Evolutionary conservation across 257 asterid species (phyloP).

Genomic region (Plectranthus barbatus): DNA sequence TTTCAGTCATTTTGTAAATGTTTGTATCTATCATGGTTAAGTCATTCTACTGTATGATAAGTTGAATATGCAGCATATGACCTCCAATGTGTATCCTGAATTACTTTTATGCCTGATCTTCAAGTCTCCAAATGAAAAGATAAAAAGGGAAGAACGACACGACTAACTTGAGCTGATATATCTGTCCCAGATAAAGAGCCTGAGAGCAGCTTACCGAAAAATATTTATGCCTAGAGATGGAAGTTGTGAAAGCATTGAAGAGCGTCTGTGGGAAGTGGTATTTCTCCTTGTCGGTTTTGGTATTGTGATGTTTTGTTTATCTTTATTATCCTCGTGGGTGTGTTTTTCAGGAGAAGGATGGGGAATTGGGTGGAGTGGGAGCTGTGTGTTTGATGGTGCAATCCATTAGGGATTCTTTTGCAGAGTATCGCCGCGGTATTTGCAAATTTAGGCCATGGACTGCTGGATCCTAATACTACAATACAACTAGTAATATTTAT

Average conservation of each 20-base stretch:
- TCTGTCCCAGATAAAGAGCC: conserved; percentile 55
- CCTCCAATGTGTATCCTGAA: too few species aligned
- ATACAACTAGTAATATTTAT: too few species aligned
- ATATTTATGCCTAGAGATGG: conserved; percentile 55
- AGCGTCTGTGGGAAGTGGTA: conserved; percentile 75
- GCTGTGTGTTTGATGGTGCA: conserved; percentile 50
- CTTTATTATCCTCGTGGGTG: too few species aligned
- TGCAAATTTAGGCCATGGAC: conserved; percentile 68
- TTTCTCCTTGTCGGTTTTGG: not conserved
- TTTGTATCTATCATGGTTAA: too few species aligned
- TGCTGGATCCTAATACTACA: conserved; percentile 23
- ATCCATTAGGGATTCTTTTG: conserved; percentile 69
- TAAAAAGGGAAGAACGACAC: too few species aligned
- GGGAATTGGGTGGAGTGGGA: conserved; percentile 38
- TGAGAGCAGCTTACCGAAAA: conserved; percentile 77
- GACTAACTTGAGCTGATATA: not conserved
- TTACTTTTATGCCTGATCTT: too few species aligned
- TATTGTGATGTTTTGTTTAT: not conserved
- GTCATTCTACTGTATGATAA: too few species aligned
- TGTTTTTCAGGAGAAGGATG: conserved; percentile 50
- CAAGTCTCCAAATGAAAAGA: too few species aligned
- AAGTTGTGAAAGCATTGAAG: conserved; percentile 42
- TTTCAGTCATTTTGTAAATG: conserved; percentile 7
- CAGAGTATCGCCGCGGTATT: conserved; percentile 72
- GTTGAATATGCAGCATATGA: too few species aligned